These are phyloP conservation scores for Centaurea solstitialis DNA, from an alignment of 129 eudicot genomes.

Conservation along the genomic window DNA sequence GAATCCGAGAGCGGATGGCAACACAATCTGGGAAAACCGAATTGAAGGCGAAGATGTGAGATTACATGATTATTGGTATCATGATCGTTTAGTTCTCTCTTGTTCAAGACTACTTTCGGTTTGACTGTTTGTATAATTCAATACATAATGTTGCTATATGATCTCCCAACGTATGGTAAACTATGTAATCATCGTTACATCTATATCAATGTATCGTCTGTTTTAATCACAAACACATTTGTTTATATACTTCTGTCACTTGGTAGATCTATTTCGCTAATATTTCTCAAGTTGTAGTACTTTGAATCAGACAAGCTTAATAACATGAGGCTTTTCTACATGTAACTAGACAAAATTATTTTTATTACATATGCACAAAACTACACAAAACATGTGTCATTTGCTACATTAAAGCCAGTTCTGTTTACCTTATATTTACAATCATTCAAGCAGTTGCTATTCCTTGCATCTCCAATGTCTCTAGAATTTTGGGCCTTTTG, in stretches of 20 bases:
- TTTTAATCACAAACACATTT: too few relatives aligned
- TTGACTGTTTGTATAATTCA: neutral
- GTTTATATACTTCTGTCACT: too few relatives aligned
- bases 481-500: conserved; percentile 67
- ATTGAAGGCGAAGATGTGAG: conserved; percentile 38
- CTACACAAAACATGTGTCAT: neutral
- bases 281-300: neutral
- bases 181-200: conserved; percentile 4
- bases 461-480: conserved; percentile 56
- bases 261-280: too few relatives aligned
- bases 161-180: neutral
- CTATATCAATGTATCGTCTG: too few relatives aligned
- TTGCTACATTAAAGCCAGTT: neutral
- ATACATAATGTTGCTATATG: neutral
- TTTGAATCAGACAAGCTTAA: neutral
- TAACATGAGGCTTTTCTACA: neutral
- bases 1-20: conserved; percentile 15
- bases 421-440: neutral
- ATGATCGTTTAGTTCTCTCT: neutral
- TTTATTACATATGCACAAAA: conserved; percentile 9
- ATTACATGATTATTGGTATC: neutral
- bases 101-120: neutral
- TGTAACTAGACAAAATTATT: neutral
- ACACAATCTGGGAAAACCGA: neutral
- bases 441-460: conserved; percentile 53